These are phyloP conservation scores for Termitomyces sp. DNA, from an alignment of 768 basidiomycete genomes.

Conservation along the genomic window DNA sequence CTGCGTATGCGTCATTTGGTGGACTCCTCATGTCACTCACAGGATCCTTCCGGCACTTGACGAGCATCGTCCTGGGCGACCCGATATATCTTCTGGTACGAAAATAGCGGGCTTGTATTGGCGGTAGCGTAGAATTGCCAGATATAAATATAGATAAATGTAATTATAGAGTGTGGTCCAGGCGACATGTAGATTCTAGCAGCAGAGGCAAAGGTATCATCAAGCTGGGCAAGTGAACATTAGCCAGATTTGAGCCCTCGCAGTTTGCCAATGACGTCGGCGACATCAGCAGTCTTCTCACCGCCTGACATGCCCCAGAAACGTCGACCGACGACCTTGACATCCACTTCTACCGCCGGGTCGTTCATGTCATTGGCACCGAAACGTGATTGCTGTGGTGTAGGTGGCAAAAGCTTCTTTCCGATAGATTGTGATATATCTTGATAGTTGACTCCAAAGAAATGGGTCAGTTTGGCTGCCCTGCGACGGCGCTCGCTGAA, in stretches of 20 bases:
- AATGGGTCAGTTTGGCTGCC: constrained; percentile 48
- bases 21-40: constrained; percentile 92
- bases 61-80: constrained; percentile 88
- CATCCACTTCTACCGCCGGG: constrained; percentile 26
- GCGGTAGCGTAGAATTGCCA: neutral
- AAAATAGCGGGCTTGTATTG: constrained; percentile 35
- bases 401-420: constrained; percentile 1
- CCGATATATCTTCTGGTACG: constrained; percentile 87
- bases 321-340: constrained; percentile 31
- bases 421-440: constrained; percentile 29
- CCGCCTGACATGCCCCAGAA: constrained; percentile 34
- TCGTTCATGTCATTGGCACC: neutral
- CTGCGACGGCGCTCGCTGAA: constrained; percentile 27
- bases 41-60: constrained; percentile 89
- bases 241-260: constrained; percentile 32
- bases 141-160: constrained; percentile 11
- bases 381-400: neutral
- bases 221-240: neutral
- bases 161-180: constrained; percentile 8
- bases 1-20: constrained; percentile 94
- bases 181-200: constrained; percentile 4
- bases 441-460: constrained; percentile 49
- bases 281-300: constrained; percentile 30
- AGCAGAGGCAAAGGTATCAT: neutral
- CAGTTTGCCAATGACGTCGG: constrained; percentile 37